Evolutionary conservation across 306 rosid genomes (phyloP).

Genomic region (Cucumis melo): DNA sequence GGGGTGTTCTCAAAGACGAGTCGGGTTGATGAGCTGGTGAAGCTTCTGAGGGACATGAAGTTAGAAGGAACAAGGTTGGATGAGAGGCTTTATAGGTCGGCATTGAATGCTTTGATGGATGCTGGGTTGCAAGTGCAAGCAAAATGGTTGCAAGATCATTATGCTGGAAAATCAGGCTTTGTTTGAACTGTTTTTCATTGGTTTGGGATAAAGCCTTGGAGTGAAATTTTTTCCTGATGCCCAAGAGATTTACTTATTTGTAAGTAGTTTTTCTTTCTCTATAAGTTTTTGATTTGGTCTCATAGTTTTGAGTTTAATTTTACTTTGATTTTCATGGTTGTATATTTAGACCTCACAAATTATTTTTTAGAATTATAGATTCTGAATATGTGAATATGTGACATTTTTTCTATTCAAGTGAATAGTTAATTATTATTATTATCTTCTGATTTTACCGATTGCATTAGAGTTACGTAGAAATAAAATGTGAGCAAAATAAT

Average conservation of each 20-base stretch:
- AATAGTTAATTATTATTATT: no score
- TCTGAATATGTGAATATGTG: no score
- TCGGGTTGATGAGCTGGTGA: slow-evolving; percentile 41
- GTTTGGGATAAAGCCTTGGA: no score
- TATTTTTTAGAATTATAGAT: no score
- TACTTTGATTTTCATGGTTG: no score
- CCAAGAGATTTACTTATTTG: neutral
- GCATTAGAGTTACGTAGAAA: no score
- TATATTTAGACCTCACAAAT: no score
- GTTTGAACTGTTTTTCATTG: neutral
- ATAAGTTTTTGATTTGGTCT: neutral
- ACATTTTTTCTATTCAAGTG: no score
- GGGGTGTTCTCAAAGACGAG: slow-evolving; percentile 45
- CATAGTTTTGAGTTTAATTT: neutral
- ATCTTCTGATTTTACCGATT: no score
- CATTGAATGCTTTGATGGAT: slow-evolving; percentile 52
- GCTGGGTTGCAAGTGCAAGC: slow-evolving; percentile 48
- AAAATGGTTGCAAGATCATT: slow-evolving; percentile 29
- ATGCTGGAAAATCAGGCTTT: neutral
- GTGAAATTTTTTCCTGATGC: neutral
- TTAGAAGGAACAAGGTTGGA: slow-evolving; percentile 43
- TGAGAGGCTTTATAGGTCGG: slow-evolving; percentile 49
- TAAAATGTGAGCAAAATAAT: no score
- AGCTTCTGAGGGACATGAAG: slow-evolving; percentile 55
- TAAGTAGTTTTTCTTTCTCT: neutral